Evolutionary conservation across 2,329 filamentous ascomycete species (phyloP).

Genomic region (Paramyrothecium roridum): DNA sequence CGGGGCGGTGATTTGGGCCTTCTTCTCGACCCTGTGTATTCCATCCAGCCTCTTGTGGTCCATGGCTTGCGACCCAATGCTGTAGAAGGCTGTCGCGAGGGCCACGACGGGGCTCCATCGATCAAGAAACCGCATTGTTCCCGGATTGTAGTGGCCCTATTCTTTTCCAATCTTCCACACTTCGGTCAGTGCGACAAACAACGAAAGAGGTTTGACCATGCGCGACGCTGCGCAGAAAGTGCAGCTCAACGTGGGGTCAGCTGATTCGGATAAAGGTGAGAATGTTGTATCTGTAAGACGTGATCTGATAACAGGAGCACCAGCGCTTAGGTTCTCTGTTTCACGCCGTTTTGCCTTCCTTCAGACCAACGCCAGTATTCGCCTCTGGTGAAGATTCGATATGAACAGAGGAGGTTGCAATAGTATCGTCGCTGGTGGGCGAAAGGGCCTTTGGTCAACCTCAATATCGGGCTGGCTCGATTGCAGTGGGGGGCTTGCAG

Average conservation of each 20-base stretch:
- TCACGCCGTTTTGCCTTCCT: background rate
- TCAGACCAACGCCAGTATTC: background rate
- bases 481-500: background rate
- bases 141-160: background rate
- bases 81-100: slow-evolving; percentile 15
- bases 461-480: background rate
- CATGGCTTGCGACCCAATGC: slow-evolving; percentile 13
- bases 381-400: no score
- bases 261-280: background rate
- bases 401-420: no score
- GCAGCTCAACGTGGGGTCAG: background rate
- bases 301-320: background rate
- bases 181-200: background rate
- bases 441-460: background rate
- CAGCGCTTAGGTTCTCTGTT: background rate
- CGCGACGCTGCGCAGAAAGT: background rate
- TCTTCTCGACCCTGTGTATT: slow-evolving; percentile 26
- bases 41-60: slow-evolving; percentile 25
- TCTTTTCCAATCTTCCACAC: background rate
- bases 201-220: background rate
- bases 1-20: slow-evolving; percentile 15
- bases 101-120: slow-evolving; percentile 13
- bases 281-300: background rate
- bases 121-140: slow-evolving; percentile 2
- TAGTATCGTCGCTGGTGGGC: background rate